Base-by-base conservation (phyloP, 495 filamentous ascomycete species). In the Penicillium daleae region DNA sequence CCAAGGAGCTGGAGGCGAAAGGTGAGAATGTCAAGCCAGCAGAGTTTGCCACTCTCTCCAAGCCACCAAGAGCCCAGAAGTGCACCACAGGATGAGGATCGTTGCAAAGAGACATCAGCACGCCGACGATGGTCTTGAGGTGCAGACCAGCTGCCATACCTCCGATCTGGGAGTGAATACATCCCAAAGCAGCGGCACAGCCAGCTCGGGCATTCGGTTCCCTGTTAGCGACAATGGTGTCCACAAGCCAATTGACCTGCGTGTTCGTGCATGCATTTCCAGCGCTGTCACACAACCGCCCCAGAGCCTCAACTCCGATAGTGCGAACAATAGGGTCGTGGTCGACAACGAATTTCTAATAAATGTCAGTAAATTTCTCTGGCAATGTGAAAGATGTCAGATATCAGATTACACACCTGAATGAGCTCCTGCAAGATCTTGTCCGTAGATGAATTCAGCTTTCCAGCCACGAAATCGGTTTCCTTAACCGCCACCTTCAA, bases 111-210 rank as follows among this genome's bases (percentile, higher is more conserved):
- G 94, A 97, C 91, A 97, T 94, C 22, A 99, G 76, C 35, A 99
- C 92, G 19, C 92, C 91, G 37, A 96, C 86, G 54, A 99, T 97
- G 8, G 92, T 96, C 77, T 97, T 98, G 15, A 99, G 79, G 73
- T 99, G 95, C 67, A 92, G 90, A n/a, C 93, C 92, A 55, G 95
- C 95, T 59, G 96, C 96, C 93, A 99, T 98, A 64, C 95, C 95
- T 58, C 95, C 95, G 32, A 98, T 90, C 71, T 97, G 92, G 2
- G 92, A 88, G 74, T 98, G 95, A 48, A 98, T 98, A 64, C 89
- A 92, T 15, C 94, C 95, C 59, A 99, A 79, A 35, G 95, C 92
- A 78, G 95, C 88, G 21, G 96, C 96, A 72, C 92, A 99, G 29
- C 95, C 95, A 42, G 95, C 92, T 69, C 95, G 88, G 13, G 92